Percentiles rank a stretch among this genome's conserved stretches.
phyloP scores from a whole-genome alignment of 2,329 filamentous ascomycete genomes.

The Colletotrichum godetiae region DNA sequence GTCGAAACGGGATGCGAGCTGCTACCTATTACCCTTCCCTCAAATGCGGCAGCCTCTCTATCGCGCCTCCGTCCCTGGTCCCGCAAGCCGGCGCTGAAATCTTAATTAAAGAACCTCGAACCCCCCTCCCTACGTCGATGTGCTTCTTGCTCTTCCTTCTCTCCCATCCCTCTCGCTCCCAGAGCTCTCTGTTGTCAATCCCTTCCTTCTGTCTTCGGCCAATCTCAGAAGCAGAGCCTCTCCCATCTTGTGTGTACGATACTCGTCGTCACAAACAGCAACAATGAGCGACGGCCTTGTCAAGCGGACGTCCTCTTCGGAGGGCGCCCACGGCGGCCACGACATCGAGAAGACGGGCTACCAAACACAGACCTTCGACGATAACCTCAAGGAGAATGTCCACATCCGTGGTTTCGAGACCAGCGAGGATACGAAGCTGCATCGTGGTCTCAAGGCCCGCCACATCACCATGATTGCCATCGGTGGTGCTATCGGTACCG shows the following conservation, averaged over 20 bases:
- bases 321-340: slow-evolving; percentile 35
- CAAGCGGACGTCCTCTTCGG: slow-evolving; percentile 44
- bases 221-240: slow-evolving; percentile 2
- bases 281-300: slow-evolving; percentile 40
- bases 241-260: slow-evolving; percentile 3
- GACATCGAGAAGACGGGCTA: slow-evolving; percentile 41
- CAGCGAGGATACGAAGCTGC: slow-evolving; percentile 58
- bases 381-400: slow-evolving; percentile 41
- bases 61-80: slow-evolving; percentile 11
- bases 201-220: neutral
- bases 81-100: slow-evolving; percentile 18
- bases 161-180: slow-evolving; percentile 23
- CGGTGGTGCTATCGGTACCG: slow-evolving; percentile 79
- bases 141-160: neutral
- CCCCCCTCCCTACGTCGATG: neutral
- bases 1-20: slow-evolving; percentile 3
- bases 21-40: neutral
- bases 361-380: slow-evolving; percentile 35
- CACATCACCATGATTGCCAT: slow-evolving; percentile 75
- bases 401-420: slow-evolving; percentile 63
- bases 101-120: slow-evolving; percentile 29
- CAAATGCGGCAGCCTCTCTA: slow-evolving; percentile 16
- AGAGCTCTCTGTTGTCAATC: slow-evolving; percentile 18
- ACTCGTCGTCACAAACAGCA: slow-evolving; percentile 4
- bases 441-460: slow-evolving; percentile 64